A percentile compares a stretch with the other conserved stretches of the same genome.
Evolutionary conservation across 2,329 filamentous ascomycete genomes (phyloP).

Genomic region (Botrytis deweyae): DNA sequence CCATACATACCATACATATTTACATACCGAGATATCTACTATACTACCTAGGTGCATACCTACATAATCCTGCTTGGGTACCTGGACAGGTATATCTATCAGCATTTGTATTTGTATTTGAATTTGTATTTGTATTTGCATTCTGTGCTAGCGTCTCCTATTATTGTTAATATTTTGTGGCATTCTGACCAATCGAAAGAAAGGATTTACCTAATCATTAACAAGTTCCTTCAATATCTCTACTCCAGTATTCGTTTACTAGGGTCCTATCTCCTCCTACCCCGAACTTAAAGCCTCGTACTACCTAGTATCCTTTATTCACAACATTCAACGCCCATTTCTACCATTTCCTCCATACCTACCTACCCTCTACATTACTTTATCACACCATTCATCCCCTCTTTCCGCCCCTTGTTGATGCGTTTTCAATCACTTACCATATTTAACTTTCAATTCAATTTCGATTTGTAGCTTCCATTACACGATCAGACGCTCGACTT

Average conservation of each 20-base stretch:
- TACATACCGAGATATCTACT: no score
- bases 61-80: not conserved
- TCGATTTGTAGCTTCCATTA: constrained; percentile 11
- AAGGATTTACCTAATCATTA: not conserved
- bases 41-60: no score
- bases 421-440: not conserved
- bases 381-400: not conserved
- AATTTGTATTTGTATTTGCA: not conserved
- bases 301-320: not conserved
- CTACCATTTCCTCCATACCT: not conserved
- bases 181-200: not conserved
- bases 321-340: not conserved
- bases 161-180: not conserved
- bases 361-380: not conserved
- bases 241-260: not conserved
- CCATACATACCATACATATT: not conserved
- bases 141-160: not conserved
- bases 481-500: constrained; percentile 10
- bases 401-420: not conserved
- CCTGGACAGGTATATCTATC: not conserved
- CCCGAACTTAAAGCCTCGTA: not conserved
- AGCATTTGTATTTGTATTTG: not conserved
- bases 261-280: not conserved
- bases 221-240: not conserved
- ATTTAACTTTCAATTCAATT: constrained; percentile 2